A percentile compares a stretch with the other conserved stretches of the same genome.
phyloP scores from a whole-genome alignment of 179 eudicot genomes.

The Gypsophila paniculata region DNA sequence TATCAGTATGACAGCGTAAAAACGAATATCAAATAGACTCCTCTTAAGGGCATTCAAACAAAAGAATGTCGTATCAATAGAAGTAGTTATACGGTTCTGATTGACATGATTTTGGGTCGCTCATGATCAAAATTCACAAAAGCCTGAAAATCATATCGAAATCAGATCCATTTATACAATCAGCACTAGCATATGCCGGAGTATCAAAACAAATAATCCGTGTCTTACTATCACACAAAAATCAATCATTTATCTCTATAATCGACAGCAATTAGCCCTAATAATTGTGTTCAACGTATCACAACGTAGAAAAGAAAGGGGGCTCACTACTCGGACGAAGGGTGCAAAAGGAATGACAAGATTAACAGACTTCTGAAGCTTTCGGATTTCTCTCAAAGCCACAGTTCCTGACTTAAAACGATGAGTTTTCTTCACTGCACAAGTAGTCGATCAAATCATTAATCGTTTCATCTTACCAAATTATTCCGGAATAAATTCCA shows the following conservation, averaged over 20 bases:
- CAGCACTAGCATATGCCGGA: too few species aligned
- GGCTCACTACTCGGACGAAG: conserved; percentile 42
- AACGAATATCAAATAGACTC: neutral
- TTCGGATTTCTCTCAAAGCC: conserved; percentile 65
- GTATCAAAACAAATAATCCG: too few species aligned
- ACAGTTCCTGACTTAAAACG: conserved; percentile 48
- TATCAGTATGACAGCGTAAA: neutral
- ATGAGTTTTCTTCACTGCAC: conserved; percentile 19
- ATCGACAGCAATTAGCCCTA: neutral
- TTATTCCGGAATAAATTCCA: neutral
- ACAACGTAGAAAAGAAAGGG: neutral
- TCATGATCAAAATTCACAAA: neutral
- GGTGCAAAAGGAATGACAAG: conserved; percentile 67
- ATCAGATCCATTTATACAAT: too few species aligned
- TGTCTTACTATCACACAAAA: too few species aligned
- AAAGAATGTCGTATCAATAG: neutral
- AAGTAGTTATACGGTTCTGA: neutral
- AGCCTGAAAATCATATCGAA: neutral
- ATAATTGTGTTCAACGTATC: too few species aligned
- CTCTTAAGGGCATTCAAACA: neutral
- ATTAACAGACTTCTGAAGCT: conserved; percentile 40
- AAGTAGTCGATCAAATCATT: neutral
- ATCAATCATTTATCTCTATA: neutral
- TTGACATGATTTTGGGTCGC: neutral
- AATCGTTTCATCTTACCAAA: neutral